Conservation (phyloP, 306 rosid genomes). For the Elaeagnus macrophylla region DNA sequence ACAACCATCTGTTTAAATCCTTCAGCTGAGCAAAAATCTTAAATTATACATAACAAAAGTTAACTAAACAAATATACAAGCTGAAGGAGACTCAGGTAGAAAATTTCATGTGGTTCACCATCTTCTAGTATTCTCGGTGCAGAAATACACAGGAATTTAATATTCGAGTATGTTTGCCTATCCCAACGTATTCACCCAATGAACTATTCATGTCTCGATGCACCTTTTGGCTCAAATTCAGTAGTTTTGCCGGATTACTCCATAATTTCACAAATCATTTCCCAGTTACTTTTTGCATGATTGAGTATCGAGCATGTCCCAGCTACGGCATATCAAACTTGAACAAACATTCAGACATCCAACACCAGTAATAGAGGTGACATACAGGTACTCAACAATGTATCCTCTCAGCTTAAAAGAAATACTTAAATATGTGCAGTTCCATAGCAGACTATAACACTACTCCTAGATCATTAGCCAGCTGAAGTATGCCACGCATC, state of each 20-base stretch:
- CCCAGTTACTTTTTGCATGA: constrained; percentile 22
- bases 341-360: constrained; percentile 12
- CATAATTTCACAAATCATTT: constrained; percentile 25
- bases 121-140: constrained; percentile 25
- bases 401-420: constrained; percentile 12
- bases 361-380: constrained; percentile 20
- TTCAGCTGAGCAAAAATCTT: constrained; percentile 22
- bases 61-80: constrained; percentile 18
- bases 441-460: constrained; percentile 47
- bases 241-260: constrained; percentile 29
- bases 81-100: constrained; percentile 22
- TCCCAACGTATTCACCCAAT: constrained; percentile 14
- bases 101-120: constrained; percentile 36
- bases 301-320: constrained; percentile 17
- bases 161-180: constrained; percentile 2
- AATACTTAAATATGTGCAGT: no score
- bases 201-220: neutral
- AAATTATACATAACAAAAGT: constrained; percentile 21
- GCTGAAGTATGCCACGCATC: constrained; percentile 96
- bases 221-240: neutral
- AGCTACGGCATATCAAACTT: constrained; percentile 21
- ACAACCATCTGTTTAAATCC: constrained; percentile 17
- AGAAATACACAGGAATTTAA: constrained; percentile 18
- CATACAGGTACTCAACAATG: constrained; percentile 18
- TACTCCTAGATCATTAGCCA: constrained; percentile 82